phyloP scores from a whole-genome alignment of 1,284 basidiomycete genomes.

The Lignosus rhinocerotis region DNA sequence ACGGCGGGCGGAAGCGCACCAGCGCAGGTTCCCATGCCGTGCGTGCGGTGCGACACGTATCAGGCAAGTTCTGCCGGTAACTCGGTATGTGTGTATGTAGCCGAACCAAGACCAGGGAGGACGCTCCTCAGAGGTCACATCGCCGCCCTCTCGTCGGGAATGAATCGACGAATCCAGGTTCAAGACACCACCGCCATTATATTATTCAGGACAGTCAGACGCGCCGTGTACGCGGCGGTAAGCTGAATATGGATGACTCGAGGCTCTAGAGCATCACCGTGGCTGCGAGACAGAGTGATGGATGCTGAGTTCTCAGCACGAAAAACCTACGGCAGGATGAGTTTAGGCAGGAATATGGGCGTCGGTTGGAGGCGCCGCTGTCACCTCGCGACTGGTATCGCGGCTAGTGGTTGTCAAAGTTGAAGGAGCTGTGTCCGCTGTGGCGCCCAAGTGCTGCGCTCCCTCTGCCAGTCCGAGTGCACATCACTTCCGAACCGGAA shows the following conservation, averaged over 20 bases:
- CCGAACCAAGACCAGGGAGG: slow-evolving; percentile 10
- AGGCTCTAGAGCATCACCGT: neutral
- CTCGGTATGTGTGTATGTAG: slow-evolving; percentile 13
- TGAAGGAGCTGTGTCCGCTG: neutral
- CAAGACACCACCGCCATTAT: neutral
- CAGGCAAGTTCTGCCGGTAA: slow-evolving; percentile 19
- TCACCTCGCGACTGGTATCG: neutral
- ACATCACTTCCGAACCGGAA: slow-evolving; percentile 1
- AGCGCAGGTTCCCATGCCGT: slow-evolving; percentile 19
- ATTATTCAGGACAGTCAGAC: slow-evolving; percentile 3
- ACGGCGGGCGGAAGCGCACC: slow-evolving; percentile 8
- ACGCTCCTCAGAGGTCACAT: slow-evolving; percentile 4
- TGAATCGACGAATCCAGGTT: neutral
- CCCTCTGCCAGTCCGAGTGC: neutral
- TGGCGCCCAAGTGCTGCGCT: neutral
- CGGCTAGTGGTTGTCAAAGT: no score
- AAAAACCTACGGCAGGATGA: neutral
- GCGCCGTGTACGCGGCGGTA: neutral
- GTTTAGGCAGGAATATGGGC: neutral
- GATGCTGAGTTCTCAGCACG: neutral
- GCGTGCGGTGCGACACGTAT: slow-evolving; percentile 9
- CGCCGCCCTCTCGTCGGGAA: slow-evolving; percentile 3
- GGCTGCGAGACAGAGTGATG: neutral
- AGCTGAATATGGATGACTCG: neutral
- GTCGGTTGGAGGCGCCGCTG: neutral